Evolutionary conservation across 2,329 filamentous ascomycete genomes (phyloP).

Genomic region (Neonectria hederae): DNA sequence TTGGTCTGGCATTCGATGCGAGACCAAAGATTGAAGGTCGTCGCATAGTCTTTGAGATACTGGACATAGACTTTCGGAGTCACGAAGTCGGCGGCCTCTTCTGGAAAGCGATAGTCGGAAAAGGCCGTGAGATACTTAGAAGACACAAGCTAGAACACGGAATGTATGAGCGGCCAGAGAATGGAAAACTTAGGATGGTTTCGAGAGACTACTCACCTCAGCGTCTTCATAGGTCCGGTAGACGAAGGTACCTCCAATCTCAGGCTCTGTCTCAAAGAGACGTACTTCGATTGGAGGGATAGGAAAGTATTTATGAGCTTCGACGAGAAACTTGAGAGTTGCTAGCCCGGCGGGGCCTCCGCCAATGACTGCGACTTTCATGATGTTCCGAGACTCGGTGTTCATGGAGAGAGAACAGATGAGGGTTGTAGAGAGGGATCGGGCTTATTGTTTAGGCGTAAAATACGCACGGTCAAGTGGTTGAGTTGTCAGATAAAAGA

Average conservation of each 20-base stretch:
- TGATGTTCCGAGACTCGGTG: slow-evolving; percentile 14
- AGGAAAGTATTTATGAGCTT: slow-evolving; percentile 50
- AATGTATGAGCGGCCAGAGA: neutral
- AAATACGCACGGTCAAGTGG: neutral
- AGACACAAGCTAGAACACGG: slow-evolving; percentile 52
- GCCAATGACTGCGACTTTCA: slow-evolving; percentile 55
- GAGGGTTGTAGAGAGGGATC: neutral
- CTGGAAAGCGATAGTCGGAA: slow-evolving; percentile 57
- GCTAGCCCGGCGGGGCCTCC: slow-evolving; percentile 55
- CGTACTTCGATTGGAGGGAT: slow-evolving; percentile 51
- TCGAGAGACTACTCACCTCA: slow-evolving; percentile 44
- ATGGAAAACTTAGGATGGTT: too few species aligned
- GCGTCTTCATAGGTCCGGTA: slow-evolving; percentile 59
- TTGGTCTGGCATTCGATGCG: slow-evolving; percentile 48
- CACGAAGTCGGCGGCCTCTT: slow-evolving; percentile 56
- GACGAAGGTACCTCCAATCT: slow-evolving; percentile 58
- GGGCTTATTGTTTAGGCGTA: neutral
- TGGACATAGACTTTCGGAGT: slow-evolving; percentile 51
- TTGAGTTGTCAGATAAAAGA: neutral
- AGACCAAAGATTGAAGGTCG: slow-evolving; percentile 49
- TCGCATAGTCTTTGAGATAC: slow-evolving; percentile 55
- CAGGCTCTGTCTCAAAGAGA: slow-evolving; percentile 55
- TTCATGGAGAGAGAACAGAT: too few species aligned
- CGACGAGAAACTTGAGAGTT: slow-evolving; percentile 52
- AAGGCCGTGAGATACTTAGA: slow-evolving; percentile 62